These are phyloP conservation scores for Xylaria cubensis DNA, from an alignment of 495 filamentous ascomycete species.

Conservation along the genomic window DNA sequence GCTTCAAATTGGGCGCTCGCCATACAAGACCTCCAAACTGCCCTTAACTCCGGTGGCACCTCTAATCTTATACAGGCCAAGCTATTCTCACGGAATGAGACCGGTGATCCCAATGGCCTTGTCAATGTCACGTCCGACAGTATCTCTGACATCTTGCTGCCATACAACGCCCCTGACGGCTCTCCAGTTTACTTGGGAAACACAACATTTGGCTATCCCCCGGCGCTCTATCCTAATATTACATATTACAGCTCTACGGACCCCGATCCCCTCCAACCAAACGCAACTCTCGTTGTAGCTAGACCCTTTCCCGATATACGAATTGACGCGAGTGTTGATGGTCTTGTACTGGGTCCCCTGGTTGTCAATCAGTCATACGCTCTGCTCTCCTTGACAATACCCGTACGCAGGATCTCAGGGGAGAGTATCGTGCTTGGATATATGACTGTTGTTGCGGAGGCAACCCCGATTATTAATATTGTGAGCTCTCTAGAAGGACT, in stretches of 20 bases:
- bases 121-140: conserved; percentile 65
- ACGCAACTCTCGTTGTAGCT: conserved; percentile 49
- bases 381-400: conserved; percentile 81
- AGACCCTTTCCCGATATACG: conserved; percentile 57
- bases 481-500: conserved; percentile 69
- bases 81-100: conserved; percentile 68
- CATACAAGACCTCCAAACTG: conserved; percentile 64
- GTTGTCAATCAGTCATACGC: conserved; percentile 70
- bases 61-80: conserved; percentile 68
- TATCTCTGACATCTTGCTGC: conserved; percentile 58
- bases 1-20: conserved; percentile 62
- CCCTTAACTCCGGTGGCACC: conserved; percentile 59
- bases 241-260: conserved; percentile 59
- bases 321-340: conserved; percentile 56
- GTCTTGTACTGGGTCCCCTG: conserved; percentile 72
- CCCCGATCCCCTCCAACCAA: conserved; percentile 43
- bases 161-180: conserved; percentile 64
- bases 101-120: conserved; percentile 57
- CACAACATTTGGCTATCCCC: conserved; percentile 65
- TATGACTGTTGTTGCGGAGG: conserved; percentile 74
- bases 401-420: conserved; percentile 69
- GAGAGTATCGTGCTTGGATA: conserved; percentile 70
- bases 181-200: conserved; percentile 64
- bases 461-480: conserved; percentile 62
- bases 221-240: conserved; percentile 74